Evolutionary conservation across 2,329 filamentous ascomycete genomes (phyloP), one percentile per base, ranked within the genome.

Genomic region (Blastomyces percursus): DNA sequence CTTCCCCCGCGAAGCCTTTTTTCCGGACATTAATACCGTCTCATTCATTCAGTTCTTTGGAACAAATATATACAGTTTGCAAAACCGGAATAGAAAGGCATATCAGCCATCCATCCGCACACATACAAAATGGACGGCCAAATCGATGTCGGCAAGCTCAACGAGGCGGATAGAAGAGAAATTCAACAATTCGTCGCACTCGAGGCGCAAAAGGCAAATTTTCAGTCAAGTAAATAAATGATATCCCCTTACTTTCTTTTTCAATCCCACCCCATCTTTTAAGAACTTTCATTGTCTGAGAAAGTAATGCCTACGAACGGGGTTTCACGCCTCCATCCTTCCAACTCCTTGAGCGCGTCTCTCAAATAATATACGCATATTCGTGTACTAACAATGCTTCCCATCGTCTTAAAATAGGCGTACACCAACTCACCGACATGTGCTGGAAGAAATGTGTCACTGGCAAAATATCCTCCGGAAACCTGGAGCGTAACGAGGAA

Each of bases 371-470:
- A 32, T n/a, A 46, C n/a, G 52, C 5, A 27, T 46, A 30, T 40
- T 35, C 16, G n/a, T 46, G 12, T 32, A 32, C 52, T 60, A 46
- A 44, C 35, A 16, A 61, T 52, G n/a, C 32, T 42, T 35, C 52
- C 66, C 67, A 60, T 69, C 61, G 21, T 21, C 32, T 62, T 30
- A 35, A 35, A 35, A 6, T 35, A 85, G 86, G 81, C n/a, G 83
- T 88, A 64, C 86, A 88, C 75, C 77, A 78, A 67, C 78, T 88
- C 44, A 85, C 85, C 52, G 88, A 94, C 70, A 84, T 89, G 64
- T 99, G 94, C 84, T 99, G 92, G 86, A 91, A 87, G 73, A 97
- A 96, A 80, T 99, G 94, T 81, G 81, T 96, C 65, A 88, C 89
- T 9, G 81, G 85, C 61, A 82, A 81, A 63, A 87, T 96, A 74